phyloP scores from a whole-genome alignment of 1,284 basidiomycete genomes.

The Tilletia horrida region DNA sequence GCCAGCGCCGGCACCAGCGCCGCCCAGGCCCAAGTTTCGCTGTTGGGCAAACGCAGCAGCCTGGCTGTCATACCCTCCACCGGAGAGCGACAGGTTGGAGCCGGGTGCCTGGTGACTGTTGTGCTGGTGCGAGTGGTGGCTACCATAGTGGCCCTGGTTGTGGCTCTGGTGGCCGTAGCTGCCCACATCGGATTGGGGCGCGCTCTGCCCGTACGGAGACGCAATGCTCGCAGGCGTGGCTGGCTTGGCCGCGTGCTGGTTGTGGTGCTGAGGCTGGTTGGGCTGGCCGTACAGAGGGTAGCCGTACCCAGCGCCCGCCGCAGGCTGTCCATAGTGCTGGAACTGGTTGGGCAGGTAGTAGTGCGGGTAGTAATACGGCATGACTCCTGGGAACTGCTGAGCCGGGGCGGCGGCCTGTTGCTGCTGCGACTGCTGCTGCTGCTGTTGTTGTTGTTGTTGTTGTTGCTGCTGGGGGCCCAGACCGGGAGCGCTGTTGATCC shows the following conservation, averaged over 20 bases:
- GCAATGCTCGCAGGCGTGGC: conserved; percentile 42
- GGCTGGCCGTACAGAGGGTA: conserved; percentile 54
- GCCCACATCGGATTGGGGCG: conserved; percentile 20
- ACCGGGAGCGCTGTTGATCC: neutral
- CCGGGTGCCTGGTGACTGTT: conserved; percentile 36
- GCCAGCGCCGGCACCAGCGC: conserved; percentile 17
- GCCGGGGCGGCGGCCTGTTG: conserved; percentile 26
- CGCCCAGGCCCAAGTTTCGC: conserved; percentile 31
- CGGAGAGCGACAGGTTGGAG: conserved; percentile 19
- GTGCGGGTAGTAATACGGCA: conserved; percentile 55
- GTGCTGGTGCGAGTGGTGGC: conserved; percentile 34
- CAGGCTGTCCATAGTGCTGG: conserved; percentile 54
- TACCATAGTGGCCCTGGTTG: conserved; percentile 31
- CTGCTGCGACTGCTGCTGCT: conserved; percentile 29
- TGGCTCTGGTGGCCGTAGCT: conserved; percentile 24
- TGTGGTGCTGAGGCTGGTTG: conserved; percentile 20
- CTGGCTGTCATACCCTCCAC: conserved; percentile 38
- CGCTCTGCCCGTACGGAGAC: conserved; percentile 42
- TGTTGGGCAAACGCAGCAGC: conserved; percentile 23
- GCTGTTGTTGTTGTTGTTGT: conserved; percentile 35
- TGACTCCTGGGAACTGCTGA: conserved; percentile 52
- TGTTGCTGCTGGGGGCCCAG: conserved; percentile 23
- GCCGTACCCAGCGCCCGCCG: conserved; percentile 42
- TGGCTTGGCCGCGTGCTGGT: conserved; percentile 46
- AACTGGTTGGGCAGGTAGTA: conserved; percentile 56